Percentiles rank a stretch among this genome's conserved stretches.
These are phyloP conservation scores for Pichia cabralensis DNA, from an alignment of 805 yeast genomes.

Conservation along the genomic window DNA sequence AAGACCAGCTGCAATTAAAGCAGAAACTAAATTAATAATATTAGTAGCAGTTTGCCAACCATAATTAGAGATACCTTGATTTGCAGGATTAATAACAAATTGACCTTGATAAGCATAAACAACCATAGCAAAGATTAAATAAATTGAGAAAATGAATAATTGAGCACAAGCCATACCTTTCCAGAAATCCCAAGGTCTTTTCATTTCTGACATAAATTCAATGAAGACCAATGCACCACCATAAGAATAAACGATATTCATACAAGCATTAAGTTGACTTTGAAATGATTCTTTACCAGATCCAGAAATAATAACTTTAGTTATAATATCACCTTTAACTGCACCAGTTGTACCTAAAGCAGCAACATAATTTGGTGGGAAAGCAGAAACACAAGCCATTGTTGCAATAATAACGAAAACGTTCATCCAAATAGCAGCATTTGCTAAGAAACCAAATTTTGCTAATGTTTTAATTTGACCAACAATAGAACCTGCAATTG, in stretches of 20 bases:
- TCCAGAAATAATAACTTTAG: conserved; percentile 13
- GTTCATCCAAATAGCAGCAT: conserved; percentile 38
- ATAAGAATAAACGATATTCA: conserved; percentile 39
- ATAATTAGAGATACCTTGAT: conserved; percentile 31
- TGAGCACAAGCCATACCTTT: conserved; percentile 38
- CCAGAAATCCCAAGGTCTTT: conserved; percentile 38
- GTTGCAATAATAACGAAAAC: conserved; percentile 33
- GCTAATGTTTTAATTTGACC: conserved; percentile 35
- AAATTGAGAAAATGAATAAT: conserved; percentile 29
- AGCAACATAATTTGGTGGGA: conserved; percentile 26
- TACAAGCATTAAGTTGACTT: conserved; percentile 11
- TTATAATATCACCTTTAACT: conserved; percentile 19
- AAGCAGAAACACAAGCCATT: conserved; percentile 31
- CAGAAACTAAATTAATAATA: conserved; percentile 30
- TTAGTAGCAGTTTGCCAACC: conserved; percentile 34
- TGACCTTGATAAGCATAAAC: conserved; percentile 38
- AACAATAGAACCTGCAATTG: conserved; percentile 32
- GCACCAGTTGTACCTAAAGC: conserved; percentile 13
- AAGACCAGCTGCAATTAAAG: conserved; percentile 36
- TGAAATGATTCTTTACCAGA: conserved; percentile 23
- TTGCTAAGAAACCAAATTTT: conserved; percentile 32
- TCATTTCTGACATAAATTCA: conserved; percentile 39
- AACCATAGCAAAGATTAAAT: conserved; percentile 33
- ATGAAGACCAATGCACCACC: conserved; percentile 41
- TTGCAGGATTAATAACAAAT: conserved; percentile 33